Evolutionary conservation across 768 basidiomycete species (phyloP), one percentile per base, ranked within the genome.

Genomic region (Tulasnella sp.): DNA sequence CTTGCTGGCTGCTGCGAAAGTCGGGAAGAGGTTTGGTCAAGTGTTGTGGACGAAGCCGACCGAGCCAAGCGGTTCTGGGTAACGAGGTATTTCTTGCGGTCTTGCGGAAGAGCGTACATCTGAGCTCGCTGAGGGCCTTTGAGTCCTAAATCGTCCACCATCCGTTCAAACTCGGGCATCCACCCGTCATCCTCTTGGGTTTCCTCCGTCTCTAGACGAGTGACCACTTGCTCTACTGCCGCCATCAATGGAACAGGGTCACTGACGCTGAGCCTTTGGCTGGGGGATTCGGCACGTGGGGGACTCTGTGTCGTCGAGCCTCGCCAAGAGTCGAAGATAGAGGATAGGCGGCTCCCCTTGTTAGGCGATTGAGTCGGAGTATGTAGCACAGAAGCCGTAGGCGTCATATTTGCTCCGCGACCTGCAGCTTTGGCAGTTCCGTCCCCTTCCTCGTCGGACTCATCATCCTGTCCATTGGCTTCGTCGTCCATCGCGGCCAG

Each of bases 61-160:
- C 82, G 34, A 6, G 35, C 37, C 39, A 72, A 81, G 29, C 79
- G 83, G 59, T 86, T 83, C 76, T 90, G 88, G 36, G 84, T 83
- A 32, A 93, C 80, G 0, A 95, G 79, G 71, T 87, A 88, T 63
- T 83, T 84, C 80, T 91, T 91, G 77, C 89, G 87, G 69, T 88
- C 85, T 2, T 78, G 71, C 0, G 90, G 79, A 9, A 95, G 80
- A 4, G 83, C 79, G 71, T 86, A 82, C 88, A 94, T 89, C 1
- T 82, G 84, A 2, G 80, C 81, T 42, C 90, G 85, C 75, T 86
- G 86, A 1, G 86, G 84, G n/a, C 87, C 90, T 78, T 90, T 91
- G 72, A 94, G 76, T 9, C 87, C 90, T 22, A 94, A 78, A 12
- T 88, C 85, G 74, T 91, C 86, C 77, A 95, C 84, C 82, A 92